Percentiles rank a stretch among this genome's conserved stretches.
Conservation (phyloP, 345 rosid species). For the Triadica sebifera region DNA sequence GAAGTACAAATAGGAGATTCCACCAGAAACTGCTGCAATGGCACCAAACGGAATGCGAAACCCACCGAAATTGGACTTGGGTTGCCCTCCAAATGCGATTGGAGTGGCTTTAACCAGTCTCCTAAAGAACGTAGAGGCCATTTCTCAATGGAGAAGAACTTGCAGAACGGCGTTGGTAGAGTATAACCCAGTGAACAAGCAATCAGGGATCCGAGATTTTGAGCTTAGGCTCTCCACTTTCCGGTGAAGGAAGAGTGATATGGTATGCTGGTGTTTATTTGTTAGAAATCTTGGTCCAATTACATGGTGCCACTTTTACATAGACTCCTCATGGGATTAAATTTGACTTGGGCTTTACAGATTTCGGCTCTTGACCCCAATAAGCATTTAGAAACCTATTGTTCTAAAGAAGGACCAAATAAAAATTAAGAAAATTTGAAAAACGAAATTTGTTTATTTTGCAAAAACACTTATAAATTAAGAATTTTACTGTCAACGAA, state of each 20-base stretch:
- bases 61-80: slow-evolving; percentile 36
- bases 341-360: neutral
- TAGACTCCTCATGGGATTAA: neutral
- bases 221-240: neutral
- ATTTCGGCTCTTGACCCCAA: no score
- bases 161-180: neutral
- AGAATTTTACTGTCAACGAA: no score
- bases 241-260: neutral
- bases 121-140: slow-evolving; percentile 64
- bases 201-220: neutral
- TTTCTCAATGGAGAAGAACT: slow-evolving; percentile 12
- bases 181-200: neutral
- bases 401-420: no score
- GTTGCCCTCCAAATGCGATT: slow-evolving; percentile 23
- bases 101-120: slow-evolving; percentile 52
- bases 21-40: slow-evolving; percentile 78
- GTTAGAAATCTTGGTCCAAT: neutral
- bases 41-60: slow-evolving; percentile 62
- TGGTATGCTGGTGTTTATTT: neutral
- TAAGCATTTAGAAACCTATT: no score
- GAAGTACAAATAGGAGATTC: slow-evolving; percentile 62
- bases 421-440: no score
- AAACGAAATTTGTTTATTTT: no score
- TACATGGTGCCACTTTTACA: neutral
- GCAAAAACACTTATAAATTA: no score